Evolutionary conservation across 2,329 filamentous ascomycete species (phyloP), one percentile per base, ranked within the genome.

Genomic region (Aspergillus luchuensis): DNA sequence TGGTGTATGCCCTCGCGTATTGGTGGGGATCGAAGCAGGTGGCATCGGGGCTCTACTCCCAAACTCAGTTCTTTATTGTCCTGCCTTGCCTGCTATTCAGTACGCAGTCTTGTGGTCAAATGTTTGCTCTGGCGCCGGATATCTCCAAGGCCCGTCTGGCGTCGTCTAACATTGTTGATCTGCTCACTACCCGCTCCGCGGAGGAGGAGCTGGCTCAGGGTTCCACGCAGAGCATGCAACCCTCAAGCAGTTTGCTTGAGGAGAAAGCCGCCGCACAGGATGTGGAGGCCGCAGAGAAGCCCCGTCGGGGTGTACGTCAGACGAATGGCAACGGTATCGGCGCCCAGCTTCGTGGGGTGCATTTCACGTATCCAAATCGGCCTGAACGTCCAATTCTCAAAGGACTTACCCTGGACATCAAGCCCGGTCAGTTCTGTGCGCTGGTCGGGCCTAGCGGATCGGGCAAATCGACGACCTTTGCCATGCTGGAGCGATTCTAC

Each of bases 21-120:
- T 93, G 89, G 88, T 92, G 89, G 89, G 90, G 89, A 1, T 84
- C 89, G 0, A 87, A 84, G 66, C 85, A 87, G 65, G 90, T 92
- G 62, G 83, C 87, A 49, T 80, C 83, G 39, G 89, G 89, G 2
- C 76, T 85, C 56, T 89, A 89, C 66, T 84, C 84, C 51, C 85
- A 87, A 41, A 83, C 89, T 19, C 75, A 85, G 53, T 92, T 92
- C 75, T 89, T 92, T 74, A 89, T 91, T 66, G 87, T 92, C 5
- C 79, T 91, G 8, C 81, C 89, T 1, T 82, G 89, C 10, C 83
- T 92, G 68, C 81, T 93, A 1, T 86, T 92, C 45, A 89, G 87
- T 57, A 89, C 90, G 0, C 88, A 91, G 75, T 81, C 89, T 4
- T 90, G 88, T 79, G 87, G 89, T 1, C 87, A 91, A 68, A 86